Evolutionary conservation across 2,329 filamentous ascomycete species (phyloP), one percentile per base, ranked within the genome.

Genomic region (Graphilbum ipis-grandicollis): DNA sequence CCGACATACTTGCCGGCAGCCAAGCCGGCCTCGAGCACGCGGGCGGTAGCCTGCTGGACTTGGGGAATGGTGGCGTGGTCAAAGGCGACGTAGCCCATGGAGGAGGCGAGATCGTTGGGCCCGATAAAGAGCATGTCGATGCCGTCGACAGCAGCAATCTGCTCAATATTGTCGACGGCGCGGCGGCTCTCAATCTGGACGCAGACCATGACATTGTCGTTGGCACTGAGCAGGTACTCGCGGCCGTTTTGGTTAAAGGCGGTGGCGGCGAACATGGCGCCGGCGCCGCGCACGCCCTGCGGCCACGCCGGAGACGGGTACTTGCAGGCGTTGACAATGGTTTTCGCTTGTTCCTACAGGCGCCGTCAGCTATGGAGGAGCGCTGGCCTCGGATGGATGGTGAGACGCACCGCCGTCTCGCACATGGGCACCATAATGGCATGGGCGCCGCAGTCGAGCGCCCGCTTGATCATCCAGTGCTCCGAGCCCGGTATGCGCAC

Each of bases 201-300:
- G 43, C 56, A 56, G 18, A 56, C 57, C 13, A 64, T 41, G 35
- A 63, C 49, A 12, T 53, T 61, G 36, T 65, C 56, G 41, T 68
- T 66, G 31, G 64, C 64, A 22, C 58, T 54, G 41, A 62, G 55
- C 43, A 68, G 56, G 40, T 68, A 68, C 35, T 66, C 57, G 4
- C 58, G 59, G n/a, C 33, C 30, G 10, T 2, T 36, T 29, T 56
- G 53, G 33, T 54, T 51, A 37, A 51, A 52, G 3, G 51, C 49
- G 14, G 52, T 44, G 31, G 44, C 42, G 4, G 50, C 50, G 39
- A 45, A 52, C 48, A 53, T 52, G 19, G 50, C 46, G 5, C 51
- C 52, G 1, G 48, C 46, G 5, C 51, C 50, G 5, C 52, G 49
- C 18, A 46, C 28, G 5, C 50, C 51, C 9, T 4, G 3, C 4